These are phyloP conservation scores for Globisporangium okanoganense DNA, from an alignment of 352 stramenopile species.

Conservation along the genomic window DNA sequence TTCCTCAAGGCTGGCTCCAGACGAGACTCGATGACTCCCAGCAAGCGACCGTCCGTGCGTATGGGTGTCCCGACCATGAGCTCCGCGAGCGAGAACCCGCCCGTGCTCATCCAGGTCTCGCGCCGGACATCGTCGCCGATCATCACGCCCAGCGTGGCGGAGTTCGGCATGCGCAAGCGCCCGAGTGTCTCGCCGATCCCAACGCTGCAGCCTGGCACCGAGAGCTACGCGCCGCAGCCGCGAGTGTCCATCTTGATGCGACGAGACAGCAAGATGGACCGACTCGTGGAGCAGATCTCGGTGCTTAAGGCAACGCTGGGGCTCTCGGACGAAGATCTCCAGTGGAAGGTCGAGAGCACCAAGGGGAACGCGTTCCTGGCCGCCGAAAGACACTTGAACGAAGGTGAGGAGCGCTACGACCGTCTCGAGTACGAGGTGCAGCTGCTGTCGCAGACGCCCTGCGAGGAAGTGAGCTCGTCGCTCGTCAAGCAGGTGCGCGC, in stretches of 20 bases:
- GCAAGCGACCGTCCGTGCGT: constrained; percentile 13
- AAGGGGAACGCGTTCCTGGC: constrained; percentile 71
- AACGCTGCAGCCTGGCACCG: background rate
- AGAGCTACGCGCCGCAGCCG: constrained; percentile 9
- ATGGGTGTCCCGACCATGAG: constrained; percentile 5
- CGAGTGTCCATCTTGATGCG: constrained; percentile 29
- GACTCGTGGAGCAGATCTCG: constrained; percentile 66
- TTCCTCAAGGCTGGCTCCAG: background rate
- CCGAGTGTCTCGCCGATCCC: constrained; percentile 58
- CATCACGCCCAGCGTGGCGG: constrained; percentile 21
- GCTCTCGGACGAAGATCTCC: constrained; percentile 71
- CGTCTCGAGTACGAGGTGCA: constrained; percentile 63
- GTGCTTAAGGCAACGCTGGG: constrained; percentile 71
- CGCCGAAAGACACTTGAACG: constrained; percentile 43
- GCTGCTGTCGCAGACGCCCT: constrained; percentile 43
- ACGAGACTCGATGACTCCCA: background rate
- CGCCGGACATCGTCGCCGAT: constrained; percentile 53
- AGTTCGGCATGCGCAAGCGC: constrained; percentile 31
- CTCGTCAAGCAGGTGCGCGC: constrained; percentile 34
- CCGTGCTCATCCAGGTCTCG: constrained; percentile 56
- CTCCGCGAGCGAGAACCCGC: background rate
- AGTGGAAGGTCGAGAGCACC: constrained; percentile 75
- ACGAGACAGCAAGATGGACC: constrained; percentile 55
- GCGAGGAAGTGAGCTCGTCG: constrained; percentile 45
- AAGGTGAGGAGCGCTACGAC: constrained; percentile 67